Percentiles rank a stretch among this genome's conserved stretches.
phyloP scores from a whole-genome alignment of 805 yeast genomes.

The Candida stauntonica region DNA sequence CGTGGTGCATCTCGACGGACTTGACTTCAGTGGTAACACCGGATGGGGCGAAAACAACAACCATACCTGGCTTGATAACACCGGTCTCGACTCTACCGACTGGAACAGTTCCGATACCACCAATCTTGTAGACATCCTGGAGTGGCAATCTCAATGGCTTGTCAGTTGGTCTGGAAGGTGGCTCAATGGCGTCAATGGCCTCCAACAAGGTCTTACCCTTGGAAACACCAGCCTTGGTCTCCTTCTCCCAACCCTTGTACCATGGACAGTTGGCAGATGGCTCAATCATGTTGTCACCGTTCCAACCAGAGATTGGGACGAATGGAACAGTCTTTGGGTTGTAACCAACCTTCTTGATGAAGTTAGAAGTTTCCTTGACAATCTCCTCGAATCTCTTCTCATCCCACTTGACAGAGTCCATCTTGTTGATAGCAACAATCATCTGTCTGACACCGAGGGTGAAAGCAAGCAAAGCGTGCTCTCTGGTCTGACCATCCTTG shows the following conservation, averaged over 20 bases:
- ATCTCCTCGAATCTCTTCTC: conserved; percentile 77
- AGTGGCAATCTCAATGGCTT: conserved; percentile 89
- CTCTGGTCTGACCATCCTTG: conserved; percentile 94
- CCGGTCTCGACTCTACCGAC: conserved; percentile 96
- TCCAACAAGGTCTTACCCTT: conserved; percentile 86
- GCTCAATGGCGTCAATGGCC: conserved; percentile 85
- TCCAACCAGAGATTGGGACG: conserved; percentile 84
- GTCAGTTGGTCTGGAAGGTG: conserved; percentile 81
- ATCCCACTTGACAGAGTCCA: conserved; percentile 89
- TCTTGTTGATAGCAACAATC: conserved; percentile 90
- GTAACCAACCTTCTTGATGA: background rate
- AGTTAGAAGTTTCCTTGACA: conserved; percentile 54
- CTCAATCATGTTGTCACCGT: conserved; percentile 93
- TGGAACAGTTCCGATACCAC: conserved; percentile 94
- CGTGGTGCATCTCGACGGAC: conserved; percentile 94
- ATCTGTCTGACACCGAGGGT: conserved; percentile 86
- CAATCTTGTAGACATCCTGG: conserved; percentile 92
- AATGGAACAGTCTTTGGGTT: background rate
- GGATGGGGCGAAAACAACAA: conserved; percentile 87
- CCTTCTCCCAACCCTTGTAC: conserved; percentile 92
- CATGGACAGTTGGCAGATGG: conserved; percentile 77
- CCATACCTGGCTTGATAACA: conserved; percentile 89
- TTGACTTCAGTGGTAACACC: conserved; percentile 91
- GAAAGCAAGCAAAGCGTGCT: conserved; percentile 88
- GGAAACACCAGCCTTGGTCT: conserved; percentile 70